Conservation (phyloP, 129 eudicot species). For the Flaveria sonorensis region DNA sequence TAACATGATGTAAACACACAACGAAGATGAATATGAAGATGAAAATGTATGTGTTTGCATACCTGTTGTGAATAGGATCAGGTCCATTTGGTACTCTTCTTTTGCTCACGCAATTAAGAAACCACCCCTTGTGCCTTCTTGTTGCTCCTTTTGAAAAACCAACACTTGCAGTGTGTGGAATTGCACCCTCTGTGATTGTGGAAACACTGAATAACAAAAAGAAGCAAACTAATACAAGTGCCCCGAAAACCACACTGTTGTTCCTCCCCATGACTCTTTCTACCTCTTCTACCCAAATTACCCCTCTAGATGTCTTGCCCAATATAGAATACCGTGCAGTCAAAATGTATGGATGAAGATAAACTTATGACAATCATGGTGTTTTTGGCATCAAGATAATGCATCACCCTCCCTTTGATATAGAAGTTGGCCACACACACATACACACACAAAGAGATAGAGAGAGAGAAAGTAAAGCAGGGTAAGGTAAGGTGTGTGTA, state of each 20-base stretch:
- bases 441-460: neutral
- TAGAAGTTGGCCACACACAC: conserved; percentile 32
- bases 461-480: conserved; percentile 30
- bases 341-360: conserved; percentile 28
- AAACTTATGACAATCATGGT: conserved; percentile 36
- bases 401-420: conserved; percentile 39
- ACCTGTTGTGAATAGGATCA: conserved; percentile 97
- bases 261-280: conserved; percentile 43
- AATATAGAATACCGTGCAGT: conserved; percentile 31
- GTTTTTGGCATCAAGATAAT: conserved; percentile 35
- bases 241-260: conserved; percentile 38
- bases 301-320: conserved; percentile 39
- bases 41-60: conserved; percentile 23
- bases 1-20: neutral
- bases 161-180: conserved; percentile 33
- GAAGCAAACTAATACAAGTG: conserved; percentile 44
- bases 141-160: conserved; percentile 34
- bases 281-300: conserved; percentile 24
- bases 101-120: conserved; percentile 61
- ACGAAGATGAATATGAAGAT: neutral
- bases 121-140: conserved; percentile 26
- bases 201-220: conserved; percentile 40
- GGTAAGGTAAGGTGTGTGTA: conserved; percentile 32
- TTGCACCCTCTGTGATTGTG: conserved; percentile 28
- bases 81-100: conserved; percentile 96